A percentile compares a stretch with the other conserved stretches of the same genome.
Conservation (phyloP, 1,284 basidiomycete species). For the Golubevia pallescens region DNA sequence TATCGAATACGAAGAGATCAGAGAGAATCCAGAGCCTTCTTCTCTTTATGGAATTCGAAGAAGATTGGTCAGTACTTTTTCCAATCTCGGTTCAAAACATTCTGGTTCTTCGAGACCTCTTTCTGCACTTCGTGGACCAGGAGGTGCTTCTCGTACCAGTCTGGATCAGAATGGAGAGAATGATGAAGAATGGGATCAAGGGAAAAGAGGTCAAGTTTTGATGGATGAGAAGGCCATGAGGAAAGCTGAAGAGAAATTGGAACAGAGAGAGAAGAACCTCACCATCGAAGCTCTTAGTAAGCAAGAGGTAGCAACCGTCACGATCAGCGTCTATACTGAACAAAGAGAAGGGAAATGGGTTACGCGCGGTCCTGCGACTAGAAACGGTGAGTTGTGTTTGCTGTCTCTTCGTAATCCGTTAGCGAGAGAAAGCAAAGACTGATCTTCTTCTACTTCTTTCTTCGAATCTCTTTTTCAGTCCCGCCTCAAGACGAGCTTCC, state of each 20-base stretch:
- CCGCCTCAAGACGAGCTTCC: conserved; percentile 10
- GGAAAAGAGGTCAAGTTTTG: conserved; percentile 4
- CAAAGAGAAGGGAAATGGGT: conserved; percentile 18
- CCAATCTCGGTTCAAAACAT: conserved; percentile 10
- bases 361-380: conserved; percentile 13
- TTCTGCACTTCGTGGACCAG: too few relatives aligned
- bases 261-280: conserved; percentile 19
- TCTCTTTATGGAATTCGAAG: conserved; percentile 14
- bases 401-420: background rate
- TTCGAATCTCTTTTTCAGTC: background rate
- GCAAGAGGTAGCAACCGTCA: conserved; percentile 16
- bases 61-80: conserved; percentile 11
- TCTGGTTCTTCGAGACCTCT: too few relatives aligned
- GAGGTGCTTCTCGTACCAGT: background rate
- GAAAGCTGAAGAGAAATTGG: conserved; percentile 15
- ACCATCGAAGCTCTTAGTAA: conserved; percentile 17
- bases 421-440: too few relatives aligned
- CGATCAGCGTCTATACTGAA: conserved; percentile 20
- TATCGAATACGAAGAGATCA: conserved; percentile 9
- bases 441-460: too few relatives aligned
- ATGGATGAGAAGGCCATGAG: conserved; percentile 13
- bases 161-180: conserved; percentile 2
- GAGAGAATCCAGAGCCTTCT: conserved; percentile 3
- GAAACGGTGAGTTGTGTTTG: conserved; percentile 7
- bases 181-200: conserved; percentile 2